A percentile compares a stretch with the other conserved stretches of the same genome.
Conservation (phyloP, 2,329 filamentous ascomycete genomes). For the Trichoderma semiorbis region DNA sequence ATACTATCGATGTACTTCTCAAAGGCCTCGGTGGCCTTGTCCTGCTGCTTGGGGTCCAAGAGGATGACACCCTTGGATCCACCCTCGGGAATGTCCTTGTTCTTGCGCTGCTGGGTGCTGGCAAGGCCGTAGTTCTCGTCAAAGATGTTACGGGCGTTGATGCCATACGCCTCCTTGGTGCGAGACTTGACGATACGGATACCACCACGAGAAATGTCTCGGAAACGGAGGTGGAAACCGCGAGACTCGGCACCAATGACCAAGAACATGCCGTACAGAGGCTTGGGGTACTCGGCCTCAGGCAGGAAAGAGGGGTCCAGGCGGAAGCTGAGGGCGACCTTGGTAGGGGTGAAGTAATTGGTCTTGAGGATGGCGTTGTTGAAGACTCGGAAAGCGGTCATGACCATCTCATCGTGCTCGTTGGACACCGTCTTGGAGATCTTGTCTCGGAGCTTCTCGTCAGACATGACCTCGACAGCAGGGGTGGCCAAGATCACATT, state of each 20-base stretch:
- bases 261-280: conserved; percentile 96
- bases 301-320: conserved; percentile 87
- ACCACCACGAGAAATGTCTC: conserved; percentile 92
- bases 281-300: conserved; percentile 86
- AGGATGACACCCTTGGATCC: conserved; percentile 97
- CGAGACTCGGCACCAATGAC: conserved; percentile 96
- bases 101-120: conserved; percentile 98
- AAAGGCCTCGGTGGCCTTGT: conserved; percentile 87
- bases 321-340: conserved; percentile 96
- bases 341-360: conserved; percentile 95
- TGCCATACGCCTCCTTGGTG: conserved; percentile 91
- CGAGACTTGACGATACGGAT: conserved; percentile 98
- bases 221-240: conserved; percentile 95
- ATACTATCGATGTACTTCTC: conserved; percentile 99
- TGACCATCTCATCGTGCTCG: conserved; percentile 97
- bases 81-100: conserved; percentile 98
- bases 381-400: conserved; percentile 95
- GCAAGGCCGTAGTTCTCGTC: conserved; percentile 99
- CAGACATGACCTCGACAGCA: conserved; percentile 67
- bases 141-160: conserved; percentile 94
- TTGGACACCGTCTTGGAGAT: conserved; percentile 80
- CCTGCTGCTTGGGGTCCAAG: conserved; percentile 88
- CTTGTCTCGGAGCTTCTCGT: conserved; percentile 67
- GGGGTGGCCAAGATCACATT: conserved; percentile 53
- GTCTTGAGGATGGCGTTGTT: conserved; percentile 93